Evolutionary conservation across 306 rosid species (phyloP).

Genomic region (Rubus parviflorus): DNA sequence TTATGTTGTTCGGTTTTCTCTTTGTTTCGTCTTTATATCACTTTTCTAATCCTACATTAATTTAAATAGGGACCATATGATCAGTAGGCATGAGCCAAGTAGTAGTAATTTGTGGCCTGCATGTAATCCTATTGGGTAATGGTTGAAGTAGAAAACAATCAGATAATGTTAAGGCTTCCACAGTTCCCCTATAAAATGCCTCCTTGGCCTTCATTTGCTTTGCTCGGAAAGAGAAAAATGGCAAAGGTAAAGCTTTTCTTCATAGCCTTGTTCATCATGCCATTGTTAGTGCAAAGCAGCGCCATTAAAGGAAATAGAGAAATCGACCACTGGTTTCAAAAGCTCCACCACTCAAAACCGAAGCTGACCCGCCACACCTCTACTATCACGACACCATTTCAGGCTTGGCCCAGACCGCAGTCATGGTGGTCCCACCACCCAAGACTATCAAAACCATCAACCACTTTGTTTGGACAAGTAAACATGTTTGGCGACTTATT

Average conservation of each 20-base stretch:
- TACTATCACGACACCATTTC: conserved; percentile 18
- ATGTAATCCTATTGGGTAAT: too few relatives aligned
- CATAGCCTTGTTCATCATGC: not conserved
- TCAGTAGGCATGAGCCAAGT: too few relatives aligned
- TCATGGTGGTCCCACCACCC: conserved; percentile 5
- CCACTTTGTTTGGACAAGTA: not conserved
- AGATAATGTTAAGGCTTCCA: not conserved
- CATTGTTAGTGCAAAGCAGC: not conserved
- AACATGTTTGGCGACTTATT: conserved; percentile 4
- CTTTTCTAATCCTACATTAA: too few relatives aligned
- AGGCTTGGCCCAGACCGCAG: not conserved
- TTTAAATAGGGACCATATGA: too few relatives aligned
- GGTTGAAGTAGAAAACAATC: not conserved
- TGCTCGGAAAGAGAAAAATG: not conserved
- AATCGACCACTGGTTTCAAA: conserved; percentile 1
- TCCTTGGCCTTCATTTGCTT: not conserved
- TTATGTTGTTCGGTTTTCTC: too few relatives aligned
- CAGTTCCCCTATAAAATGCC: not conserved
- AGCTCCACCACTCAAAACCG: not conserved
- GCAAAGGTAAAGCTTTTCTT: not conserved
- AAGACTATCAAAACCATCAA: not conserved
- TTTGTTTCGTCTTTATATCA: too few relatives aligned
- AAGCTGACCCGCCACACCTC: conserved; percentile 6
- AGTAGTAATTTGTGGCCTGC: not conserved
- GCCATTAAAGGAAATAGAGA: not conserved